These are phyloP conservation scores for Penicillium sp. DNA, from an alignment of 2,329 filamentous ascomycete genomes.

Conservation along the genomic window DNA sequence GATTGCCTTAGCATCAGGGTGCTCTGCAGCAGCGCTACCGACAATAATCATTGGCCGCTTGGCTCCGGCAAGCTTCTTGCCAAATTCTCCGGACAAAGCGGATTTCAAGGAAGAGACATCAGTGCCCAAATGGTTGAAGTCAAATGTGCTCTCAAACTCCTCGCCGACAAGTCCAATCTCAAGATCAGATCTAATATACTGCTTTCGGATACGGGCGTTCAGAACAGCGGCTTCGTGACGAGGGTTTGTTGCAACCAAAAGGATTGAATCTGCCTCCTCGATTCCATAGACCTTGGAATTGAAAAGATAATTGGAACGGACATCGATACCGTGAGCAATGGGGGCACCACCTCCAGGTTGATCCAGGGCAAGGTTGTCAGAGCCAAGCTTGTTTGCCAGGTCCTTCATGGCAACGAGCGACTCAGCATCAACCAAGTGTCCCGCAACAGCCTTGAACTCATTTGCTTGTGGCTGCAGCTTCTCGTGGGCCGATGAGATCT, in stretches of 20 bases:
- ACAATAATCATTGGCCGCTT: constrained; percentile 96
- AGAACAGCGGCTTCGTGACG: constrained; percentile 92
- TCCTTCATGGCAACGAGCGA: constrained; percentile 96
- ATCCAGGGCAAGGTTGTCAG: constrained; percentile 91
- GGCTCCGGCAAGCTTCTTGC: constrained; percentile 83
- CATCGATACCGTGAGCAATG: constrained; percentile 85
- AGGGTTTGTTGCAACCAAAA: constrained; percentile 92
- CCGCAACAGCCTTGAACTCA: constrained; percentile 93
- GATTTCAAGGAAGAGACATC: constrained; percentile 79
- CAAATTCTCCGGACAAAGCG: constrained; percentile 80
- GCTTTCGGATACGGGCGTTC: constrained; percentile 95
- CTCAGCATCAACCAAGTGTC: constrained; percentile 87
- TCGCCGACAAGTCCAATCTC: constrained; percentile 90
- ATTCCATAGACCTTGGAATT: constrained; percentile 94
- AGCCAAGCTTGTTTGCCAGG: constrained; percentile 91
- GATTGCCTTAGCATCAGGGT: constrained; percentile 84
- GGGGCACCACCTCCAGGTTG: constrained; percentile 80
- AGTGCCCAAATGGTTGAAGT: constrained; percentile 84
- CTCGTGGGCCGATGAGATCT: constrained; percentile 78
- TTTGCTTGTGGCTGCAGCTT: constrained; percentile 79
- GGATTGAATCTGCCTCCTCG: constrained; percentile 87
- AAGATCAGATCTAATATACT: constrained; percentile 93
- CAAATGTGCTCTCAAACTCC: constrained; percentile 89
- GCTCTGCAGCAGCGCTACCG: constrained; percentile 87
- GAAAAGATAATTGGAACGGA: constrained; percentile 93